These are phyloP conservation scores for Corymbia calophylla DNA, from an alignment of 441 rosid species.

Conservation along the genomic window DNA sequence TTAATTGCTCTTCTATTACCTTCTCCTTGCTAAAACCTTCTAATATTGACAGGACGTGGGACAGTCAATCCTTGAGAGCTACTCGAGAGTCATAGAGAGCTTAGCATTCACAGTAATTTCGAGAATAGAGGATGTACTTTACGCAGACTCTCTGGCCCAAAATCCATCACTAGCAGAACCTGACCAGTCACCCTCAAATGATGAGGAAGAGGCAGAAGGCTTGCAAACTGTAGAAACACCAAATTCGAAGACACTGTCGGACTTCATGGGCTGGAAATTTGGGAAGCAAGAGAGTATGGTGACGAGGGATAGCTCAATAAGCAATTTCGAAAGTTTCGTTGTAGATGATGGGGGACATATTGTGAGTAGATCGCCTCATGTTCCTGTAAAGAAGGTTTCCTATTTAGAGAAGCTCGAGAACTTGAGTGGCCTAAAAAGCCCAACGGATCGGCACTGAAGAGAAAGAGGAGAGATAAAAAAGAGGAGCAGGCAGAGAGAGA, in stretches of 20 bases:
- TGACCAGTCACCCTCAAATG: constrained; percentile 16
- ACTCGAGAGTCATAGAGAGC: constrained; percentile 90
- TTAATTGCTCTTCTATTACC: neutral
- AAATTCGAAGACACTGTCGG: constrained; percentile 53
- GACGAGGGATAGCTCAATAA: constrained; percentile 18
- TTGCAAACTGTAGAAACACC: constrained; percentile 12
- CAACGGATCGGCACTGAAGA: constrained; percentile 63
- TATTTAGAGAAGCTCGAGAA: constrained; percentile 46
- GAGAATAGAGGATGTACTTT: constrained; percentile 78
- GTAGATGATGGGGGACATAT: constrained; percentile 34
- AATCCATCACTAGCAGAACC: constrained; percentile 40
- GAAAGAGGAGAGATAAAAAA: neutral
- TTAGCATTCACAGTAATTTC: constrained; percentile 82
- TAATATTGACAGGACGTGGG: constrained; percentile 55
- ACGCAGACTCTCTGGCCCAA: constrained; percentile 50
- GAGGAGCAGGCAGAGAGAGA: neutral
- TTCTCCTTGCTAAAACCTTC: neutral
- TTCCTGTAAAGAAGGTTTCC: constrained; percentile 48
- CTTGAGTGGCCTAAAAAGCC: constrained; percentile 67
- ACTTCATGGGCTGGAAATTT: constrained; percentile 81
- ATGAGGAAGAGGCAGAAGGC: constrained; percentile 17
- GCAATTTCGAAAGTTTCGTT: constrained; percentile 8
- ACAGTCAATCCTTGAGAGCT: constrained; percentile 84
- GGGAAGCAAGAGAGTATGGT: constrained; percentile 27
- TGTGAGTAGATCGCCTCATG: constrained; percentile 25